phyloP scores from a whole-genome alignment of 805 yeast species.

The Candida krabiensis region DNA sequence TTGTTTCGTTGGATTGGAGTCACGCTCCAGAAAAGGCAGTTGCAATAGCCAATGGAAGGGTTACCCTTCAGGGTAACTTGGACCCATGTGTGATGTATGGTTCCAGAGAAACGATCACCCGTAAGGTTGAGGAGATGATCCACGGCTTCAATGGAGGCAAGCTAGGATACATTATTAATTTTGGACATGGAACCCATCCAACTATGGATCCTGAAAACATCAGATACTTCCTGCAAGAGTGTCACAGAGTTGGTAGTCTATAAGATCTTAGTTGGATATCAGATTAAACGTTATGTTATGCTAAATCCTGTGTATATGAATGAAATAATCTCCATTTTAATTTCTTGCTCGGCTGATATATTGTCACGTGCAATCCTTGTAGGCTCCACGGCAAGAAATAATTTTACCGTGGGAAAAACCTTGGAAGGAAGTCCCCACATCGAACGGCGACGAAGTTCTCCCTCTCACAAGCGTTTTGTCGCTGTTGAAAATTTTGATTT shows the following conservation, averaged over 20 bases:
- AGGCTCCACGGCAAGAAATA: too few species aligned
- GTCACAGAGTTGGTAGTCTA: constrained; percentile 68
- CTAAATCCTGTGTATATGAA: background rate
- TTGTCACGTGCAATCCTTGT: too few species aligned
- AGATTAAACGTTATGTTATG: background rate
- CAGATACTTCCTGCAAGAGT: constrained; percentile 80
- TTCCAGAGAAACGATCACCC: constrained; percentile 72
- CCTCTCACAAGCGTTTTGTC: too few species aligned
- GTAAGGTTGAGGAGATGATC: constrained; percentile 86
- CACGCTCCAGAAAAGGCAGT: constrained; percentile 85
- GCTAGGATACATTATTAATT: constrained; percentile 85
- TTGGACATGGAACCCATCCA: constrained; percentile 98
- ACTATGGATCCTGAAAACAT: constrained; percentile 93
- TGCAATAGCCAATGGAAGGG: constrained; percentile 68
- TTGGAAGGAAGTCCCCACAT: too few species aligned
- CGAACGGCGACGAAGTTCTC: too few species aligned
- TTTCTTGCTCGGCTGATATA: too few species aligned
- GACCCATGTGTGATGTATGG: constrained; percentile 97
- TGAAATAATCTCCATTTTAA: too few species aligned
- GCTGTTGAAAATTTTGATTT: too few species aligned
- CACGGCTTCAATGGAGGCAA: constrained; percentile 93
- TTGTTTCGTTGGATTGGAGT: constrained; percentile 92
- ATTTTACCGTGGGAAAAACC: too few species aligned
- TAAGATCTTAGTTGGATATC: background rate
- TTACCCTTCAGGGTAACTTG: constrained; percentile 88